phyloP scores from a whole-genome alignment of 345 rosid genomes.

The Zanthoxylum bungeanum region DNA sequence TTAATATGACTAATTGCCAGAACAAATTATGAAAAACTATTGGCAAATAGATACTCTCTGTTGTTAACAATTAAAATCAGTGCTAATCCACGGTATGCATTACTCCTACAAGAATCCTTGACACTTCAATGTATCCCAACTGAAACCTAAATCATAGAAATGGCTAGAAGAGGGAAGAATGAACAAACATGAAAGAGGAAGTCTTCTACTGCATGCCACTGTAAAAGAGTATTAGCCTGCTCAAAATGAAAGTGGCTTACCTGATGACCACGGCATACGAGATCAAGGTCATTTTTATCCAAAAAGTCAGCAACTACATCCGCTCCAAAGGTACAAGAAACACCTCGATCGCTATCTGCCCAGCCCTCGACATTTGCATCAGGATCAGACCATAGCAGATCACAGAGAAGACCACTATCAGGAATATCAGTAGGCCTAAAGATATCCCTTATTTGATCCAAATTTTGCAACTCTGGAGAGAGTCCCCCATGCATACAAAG shows the following conservation, averaged over 20 bases:
- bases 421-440: conserved; percentile 90
- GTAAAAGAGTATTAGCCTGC: background rate
- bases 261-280: conserved; percentile 99
- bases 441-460: conserved; percentile 78
- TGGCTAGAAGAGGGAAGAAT: background rate
- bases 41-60: background rate
- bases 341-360: conserved; percentile 87
- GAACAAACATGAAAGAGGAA: background rate
- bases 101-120: background rate
- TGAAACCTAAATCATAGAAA: background rate
- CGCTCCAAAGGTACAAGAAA: conserved; percentile 90
- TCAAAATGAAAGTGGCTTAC: conserved; percentile 32
- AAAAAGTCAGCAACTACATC: conserved; percentile 77
- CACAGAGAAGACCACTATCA: conserved; percentile 89
- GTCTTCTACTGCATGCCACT: background rate
- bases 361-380: conserved; percentile 68
- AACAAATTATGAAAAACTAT: background rate
- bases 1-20: background rate
- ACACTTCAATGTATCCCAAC: background rate
- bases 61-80: background rate
- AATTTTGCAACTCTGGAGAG: conserved; percentile 68
- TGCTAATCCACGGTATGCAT: background rate
- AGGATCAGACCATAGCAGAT: conserved; percentile 98
- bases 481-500: conserved; percentile 98
- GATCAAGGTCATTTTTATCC: conserved; percentile 91